Percentiles rank a stretch among this genome's conserved stretches.
These are phyloP conservation scores for Metarhizium robertsii DNA, from an alignment of 2,329 filamentous ascomycete species.

Conservation along the genomic window DNA sequence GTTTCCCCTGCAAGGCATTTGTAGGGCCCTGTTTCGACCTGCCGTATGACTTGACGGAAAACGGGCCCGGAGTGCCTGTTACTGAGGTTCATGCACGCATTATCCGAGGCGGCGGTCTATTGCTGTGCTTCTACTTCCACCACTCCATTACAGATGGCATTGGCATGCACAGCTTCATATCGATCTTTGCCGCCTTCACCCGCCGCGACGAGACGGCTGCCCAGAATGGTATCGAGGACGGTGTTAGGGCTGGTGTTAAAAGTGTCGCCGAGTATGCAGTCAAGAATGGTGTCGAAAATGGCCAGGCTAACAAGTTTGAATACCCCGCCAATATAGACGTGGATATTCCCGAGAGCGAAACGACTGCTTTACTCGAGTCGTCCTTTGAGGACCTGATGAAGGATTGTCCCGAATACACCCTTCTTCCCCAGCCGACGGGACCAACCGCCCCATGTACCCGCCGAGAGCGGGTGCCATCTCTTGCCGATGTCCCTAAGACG, in stretches of 20 bases:
- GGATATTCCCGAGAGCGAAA: slow-evolving; percentile 12
- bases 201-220: background rate
- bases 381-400: slow-evolving; percentile 17
- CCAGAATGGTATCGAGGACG: too few relatives aligned
- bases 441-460: slow-evolving; percentile 23
- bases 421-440: slow-evolving; percentile 22
- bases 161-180: slow-evolving; percentile 28
- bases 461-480: slow-evolving; percentile 17
- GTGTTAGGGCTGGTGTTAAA: too few relatives aligned
- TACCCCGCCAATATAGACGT: slow-evolving; percentile 4
- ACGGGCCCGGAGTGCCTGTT: slow-evolving; percentile 21
- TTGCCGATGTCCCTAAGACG: slow-evolving; percentile 15
- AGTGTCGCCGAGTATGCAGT: too few relatives aligned
- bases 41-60: slow-evolving; percentile 5
- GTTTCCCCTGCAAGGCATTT: slow-evolving; percentile 21
- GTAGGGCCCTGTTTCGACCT: slow-evolving; percentile 16
- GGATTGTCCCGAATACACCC: slow-evolving; percentile 29
- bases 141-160: slow-evolving; percentile 33
- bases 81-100: slow-evolving; percentile 28
- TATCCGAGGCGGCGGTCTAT: slow-evolving; percentile 24
- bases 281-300: background rate
- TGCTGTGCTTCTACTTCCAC: slow-evolving; percentile 31
- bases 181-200: slow-evolving; percentile 25
- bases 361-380: slow-evolving; percentile 10
- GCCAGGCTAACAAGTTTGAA: background rate